Evolutionary conservation across 192 early-diverging fungal species (phyloP).

Genomic region (Mortierella hygrophila): DNA sequence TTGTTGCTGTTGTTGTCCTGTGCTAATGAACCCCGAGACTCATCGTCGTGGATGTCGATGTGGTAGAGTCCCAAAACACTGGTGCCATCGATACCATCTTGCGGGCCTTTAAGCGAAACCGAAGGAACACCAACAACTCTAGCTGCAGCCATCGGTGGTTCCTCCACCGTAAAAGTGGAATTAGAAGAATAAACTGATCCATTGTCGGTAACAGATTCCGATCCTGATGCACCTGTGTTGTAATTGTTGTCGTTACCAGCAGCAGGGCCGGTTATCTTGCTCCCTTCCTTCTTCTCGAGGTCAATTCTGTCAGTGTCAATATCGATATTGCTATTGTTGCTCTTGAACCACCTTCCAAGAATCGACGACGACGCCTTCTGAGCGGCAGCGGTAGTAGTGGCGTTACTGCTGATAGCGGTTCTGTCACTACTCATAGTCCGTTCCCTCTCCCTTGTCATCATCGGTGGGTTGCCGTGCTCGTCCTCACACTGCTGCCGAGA

Average conservation of each 20-base stretch:
- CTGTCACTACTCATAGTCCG: slow-evolving; percentile 14
- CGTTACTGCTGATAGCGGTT: not conserved
- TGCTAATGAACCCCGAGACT: not conserved
- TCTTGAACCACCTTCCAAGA: not conserved
- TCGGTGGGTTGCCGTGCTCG: not conserved
- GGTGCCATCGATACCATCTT: not conserved
- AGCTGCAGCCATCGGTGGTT: not conserved
- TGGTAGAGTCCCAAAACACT: not conserved
- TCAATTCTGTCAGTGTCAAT: not conserved
- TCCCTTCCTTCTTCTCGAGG: not conserved
- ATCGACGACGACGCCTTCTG: not conserved
- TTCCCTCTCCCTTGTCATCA: slow-evolving; percentile 11
- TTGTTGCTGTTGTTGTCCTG: not conserved
- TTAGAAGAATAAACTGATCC: not conserved
- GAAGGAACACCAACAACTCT: not conserved
- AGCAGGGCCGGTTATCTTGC: not conserved
- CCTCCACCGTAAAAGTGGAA: not conserved
- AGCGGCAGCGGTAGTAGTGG: not conserved
- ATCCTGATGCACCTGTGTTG: not conserved
- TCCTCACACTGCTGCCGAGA: not conserved
- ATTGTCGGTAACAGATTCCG: not conserved
- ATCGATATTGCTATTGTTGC: not conserved
- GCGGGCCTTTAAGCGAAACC: not conserved
- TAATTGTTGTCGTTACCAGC: not conserved
- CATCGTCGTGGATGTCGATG: not conserved